Percentiles rank a stretch among this genome's conserved stretches.
Conservation (phyloP, 177 flowering plant species). For the Vitis hybrid region DNA sequence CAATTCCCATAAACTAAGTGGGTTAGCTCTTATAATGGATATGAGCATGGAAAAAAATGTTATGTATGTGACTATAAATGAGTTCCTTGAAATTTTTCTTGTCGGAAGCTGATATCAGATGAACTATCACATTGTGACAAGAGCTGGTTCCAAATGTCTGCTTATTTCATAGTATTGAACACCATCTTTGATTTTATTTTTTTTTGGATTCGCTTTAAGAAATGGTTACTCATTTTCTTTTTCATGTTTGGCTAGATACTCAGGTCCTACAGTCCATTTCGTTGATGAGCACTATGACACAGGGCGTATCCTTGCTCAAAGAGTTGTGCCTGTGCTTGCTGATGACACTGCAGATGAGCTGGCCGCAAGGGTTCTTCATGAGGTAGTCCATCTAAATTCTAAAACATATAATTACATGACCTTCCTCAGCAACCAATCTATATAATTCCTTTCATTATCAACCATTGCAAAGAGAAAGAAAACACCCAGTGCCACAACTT, state of each 20-base stretch:
- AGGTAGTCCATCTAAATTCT: slow-evolving; percentile 40
- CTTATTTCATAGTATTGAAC: too few relatives aligned
- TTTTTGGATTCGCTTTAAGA: too few relatives aligned
- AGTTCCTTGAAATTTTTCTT: too few relatives aligned
- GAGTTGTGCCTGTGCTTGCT: slow-evolving; percentile 75
- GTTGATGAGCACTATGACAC: slow-evolving; percentile 94
- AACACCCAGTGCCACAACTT: neutral
- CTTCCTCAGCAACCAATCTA: neutral
- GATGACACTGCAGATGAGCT: slow-evolving; percentile 75
- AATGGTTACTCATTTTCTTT: neutral
- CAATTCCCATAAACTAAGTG: too few relatives aligned
- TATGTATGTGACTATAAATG: too few relatives aligned
- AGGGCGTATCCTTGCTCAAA: slow-evolving; percentile 88
- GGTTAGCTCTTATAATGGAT: too few relatives aligned
- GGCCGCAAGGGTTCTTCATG: slow-evolving; percentile 80
- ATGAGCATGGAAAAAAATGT: too few relatives aligned
- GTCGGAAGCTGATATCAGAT: too few relatives aligned
- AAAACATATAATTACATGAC: neutral
- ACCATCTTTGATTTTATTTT: too few relatives aligned
- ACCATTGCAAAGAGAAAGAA: too few relatives aligned
- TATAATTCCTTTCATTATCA: neutral
- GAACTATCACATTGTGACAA: too few relatives aligned
- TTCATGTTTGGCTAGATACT: slow-evolving; percentile 43
- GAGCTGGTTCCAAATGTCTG: too few relatives aligned
- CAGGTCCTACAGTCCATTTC: slow-evolving; percentile 89